phyloP scores from a whole-genome alignment of 139 green algal species.

The Coelastrella sp. region DNA sequence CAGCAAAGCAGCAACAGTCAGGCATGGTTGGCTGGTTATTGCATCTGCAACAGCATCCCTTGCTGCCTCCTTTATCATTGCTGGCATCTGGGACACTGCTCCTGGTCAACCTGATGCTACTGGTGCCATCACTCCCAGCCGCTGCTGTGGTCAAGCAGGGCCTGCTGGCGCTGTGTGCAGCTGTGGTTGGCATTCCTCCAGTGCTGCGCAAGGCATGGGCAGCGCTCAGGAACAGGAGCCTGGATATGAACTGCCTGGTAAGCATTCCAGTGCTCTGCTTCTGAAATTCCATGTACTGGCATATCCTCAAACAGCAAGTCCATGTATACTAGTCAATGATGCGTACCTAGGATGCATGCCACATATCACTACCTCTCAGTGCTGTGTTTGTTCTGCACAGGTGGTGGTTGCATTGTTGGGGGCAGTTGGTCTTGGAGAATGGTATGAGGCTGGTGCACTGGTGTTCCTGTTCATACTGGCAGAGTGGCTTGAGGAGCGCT shows the following conservation, averaged over 20 bases:
- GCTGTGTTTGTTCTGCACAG: neutral
- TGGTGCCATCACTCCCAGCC: slow-evolving; percentile 45
- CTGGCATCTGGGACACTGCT: slow-evolving; percentile 60
- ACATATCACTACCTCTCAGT: neutral
- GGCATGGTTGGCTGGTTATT: neutral
- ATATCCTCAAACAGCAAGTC: neutral
- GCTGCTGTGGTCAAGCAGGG: slow-evolving; percentile 58
- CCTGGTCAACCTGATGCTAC: slow-evolving; percentile 63
- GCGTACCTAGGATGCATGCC: too few relatives aligned
- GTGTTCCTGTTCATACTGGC: slow-evolving; percentile 76
- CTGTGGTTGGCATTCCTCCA: slow-evolving; percentile 56
- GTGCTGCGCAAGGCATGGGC: slow-evolving; percentile 58
- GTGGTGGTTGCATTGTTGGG: slow-evolving; percentile 64
- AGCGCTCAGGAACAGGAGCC: slow-evolving; percentile 39
- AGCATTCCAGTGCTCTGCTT: neutral
- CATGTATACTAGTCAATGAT: neutral
- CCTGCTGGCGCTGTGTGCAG: slow-evolving; percentile 66
- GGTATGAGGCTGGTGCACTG: slow-evolving; percentile 67
- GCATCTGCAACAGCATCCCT: slow-evolving; percentile 12
- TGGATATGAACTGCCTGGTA: slow-evolving; percentile 45
- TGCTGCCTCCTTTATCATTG: slow-evolving; percentile 53
- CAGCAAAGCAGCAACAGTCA: slow-evolving; percentile 1
- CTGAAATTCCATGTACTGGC: neutral
- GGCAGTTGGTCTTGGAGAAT: slow-evolving; percentile 64
- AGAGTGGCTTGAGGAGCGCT: slow-evolving; percentile 71